A percentile compares a stretch with the other conserved stretches of the same genome.
Conservation (phyloP, 2,329 filamentous ascomycete species). For the Davidsoniella neocaledoniae region DNA sequence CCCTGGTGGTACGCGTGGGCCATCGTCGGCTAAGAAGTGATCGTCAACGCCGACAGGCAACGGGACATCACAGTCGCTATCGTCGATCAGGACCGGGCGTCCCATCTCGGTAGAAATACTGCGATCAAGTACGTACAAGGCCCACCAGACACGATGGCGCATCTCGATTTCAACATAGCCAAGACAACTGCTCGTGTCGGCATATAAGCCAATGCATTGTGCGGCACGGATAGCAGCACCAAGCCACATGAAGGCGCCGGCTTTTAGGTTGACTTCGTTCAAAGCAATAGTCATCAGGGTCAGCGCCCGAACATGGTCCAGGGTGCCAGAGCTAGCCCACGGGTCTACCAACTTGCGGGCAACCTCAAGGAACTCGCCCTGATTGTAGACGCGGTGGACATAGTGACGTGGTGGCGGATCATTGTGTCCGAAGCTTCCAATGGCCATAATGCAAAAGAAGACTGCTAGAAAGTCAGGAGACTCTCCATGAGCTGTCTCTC, state of each 20-base stretch:
- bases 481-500: constrained; percentile 36
- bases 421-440: constrained; percentile 57
- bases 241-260: constrained; percentile 73
- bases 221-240: constrained; percentile 63
- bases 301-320: constrained; percentile 58
- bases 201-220: constrained; percentile 69
- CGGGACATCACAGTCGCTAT: constrained; percentile 71
- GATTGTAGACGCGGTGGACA: constrained; percentile 33
- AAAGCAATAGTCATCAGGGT: constrained; percentile 64
- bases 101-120: constrained; percentile 65
- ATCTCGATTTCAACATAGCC: constrained; percentile 62
- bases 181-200: constrained; percentile 56
- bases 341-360: constrained; percentile 57
- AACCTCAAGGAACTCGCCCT: constrained; percentile 52
- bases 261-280: constrained; percentile 72
- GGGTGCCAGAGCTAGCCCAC: constrained; percentile 61
- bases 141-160: constrained; percentile 83
- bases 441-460: constrained; percentile 69
- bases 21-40: constrained; percentile 48
- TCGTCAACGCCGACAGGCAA: constrained; percentile 72
- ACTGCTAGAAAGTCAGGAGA: constrained; percentile 56
- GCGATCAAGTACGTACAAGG: constrained; percentile 77
- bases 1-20: constrained; percentile 34
- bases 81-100: constrained; percentile 66
- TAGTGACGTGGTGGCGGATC: constrained; percentile 26